Base-by-base conservation (phyloP, 805 yeast genomes). In the Barnettozyma salicaria region DNA sequence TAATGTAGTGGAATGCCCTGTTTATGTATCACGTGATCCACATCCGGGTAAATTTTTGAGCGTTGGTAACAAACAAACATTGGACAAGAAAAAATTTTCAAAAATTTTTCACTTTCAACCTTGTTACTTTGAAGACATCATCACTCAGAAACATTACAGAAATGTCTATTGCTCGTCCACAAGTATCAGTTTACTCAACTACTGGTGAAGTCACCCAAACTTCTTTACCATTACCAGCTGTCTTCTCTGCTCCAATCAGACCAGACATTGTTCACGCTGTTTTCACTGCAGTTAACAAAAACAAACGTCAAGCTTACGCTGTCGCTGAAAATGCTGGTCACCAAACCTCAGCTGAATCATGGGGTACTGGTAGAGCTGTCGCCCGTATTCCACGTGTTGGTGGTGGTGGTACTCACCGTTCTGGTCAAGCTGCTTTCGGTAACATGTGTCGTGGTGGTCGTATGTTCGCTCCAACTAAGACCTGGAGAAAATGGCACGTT, bases 391-490 rank as follows among this genome's bases (percentile, higher is more conserved):
- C 98, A 79, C 89, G 98, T 82, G 97, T 92, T 68, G 96, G 96
- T 76, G 98, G 98, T 78, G 89, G 95, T 70, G 98, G 98, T 85
- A 92, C 98, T 70, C 96, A 88, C 94, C 89, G 98, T 77, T 78
- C 97, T 55, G 98, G 98, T 72, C 98, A 92, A 76, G 98, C 88
- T 72, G 98, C 98, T 69, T 92, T 92, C 81, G 98, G 98, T 83
- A 92, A 92, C 92, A 92, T 92, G 98, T 92, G 98, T 81, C 90
- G 98, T 76, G 97, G 97, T 72, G 98, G 98, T 79, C 95, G 98
- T 76, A 92, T 92, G 97, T 92, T 92, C 67, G 97, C 98, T 73
- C 98, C 98, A 72, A 92, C 98, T 74, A 92, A 92, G 82, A 89
- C 95, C 74, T 92, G 98, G 98, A 88, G 98, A 85, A 90, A 81